phyloP scores from a whole-genome alignment of 1,139 yeast genomes.

The Kodamaea anthophila region DNA sequence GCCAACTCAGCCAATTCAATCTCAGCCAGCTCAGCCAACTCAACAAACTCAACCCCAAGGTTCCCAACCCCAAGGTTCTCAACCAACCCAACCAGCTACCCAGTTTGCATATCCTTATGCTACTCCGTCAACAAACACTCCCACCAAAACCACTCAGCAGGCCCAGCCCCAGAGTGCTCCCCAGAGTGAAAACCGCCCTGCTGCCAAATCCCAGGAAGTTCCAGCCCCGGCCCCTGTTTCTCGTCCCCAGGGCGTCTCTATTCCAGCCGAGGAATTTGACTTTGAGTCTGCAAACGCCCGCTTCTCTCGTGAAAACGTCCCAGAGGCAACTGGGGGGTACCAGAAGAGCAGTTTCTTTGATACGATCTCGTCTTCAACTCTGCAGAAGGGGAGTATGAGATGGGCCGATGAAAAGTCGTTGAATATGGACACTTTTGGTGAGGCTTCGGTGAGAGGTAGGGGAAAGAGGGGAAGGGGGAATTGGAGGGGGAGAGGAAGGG shows the following conservation, averaged over 20 bases:
- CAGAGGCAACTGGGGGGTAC: constrained; percentile 16
- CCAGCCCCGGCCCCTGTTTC: constrained; percentile 15
- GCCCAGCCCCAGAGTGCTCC: constrained; percentile 13
- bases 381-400: constrained; percentile 37
- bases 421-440: constrained; percentile 24
- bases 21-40: neutral
- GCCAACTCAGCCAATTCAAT: no score
- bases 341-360: constrained; percentile 20
- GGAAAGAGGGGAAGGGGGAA: constrained; percentile 28
- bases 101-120: no score
- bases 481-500: constrained; percentile 16
- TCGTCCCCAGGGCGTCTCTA: constrained; percentile 6
- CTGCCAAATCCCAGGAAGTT: constrained; percentile 9
- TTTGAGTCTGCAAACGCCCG: constrained; percentile 46
- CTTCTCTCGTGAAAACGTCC: constrained; percentile 35
- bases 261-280: constrained; percentile 37
- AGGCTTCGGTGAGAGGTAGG: constrained; percentile 22
- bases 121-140: constrained; percentile 7
- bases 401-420: constrained; percentile 56
- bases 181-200: no score
- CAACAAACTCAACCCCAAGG: constrained; percentile 1
- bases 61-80: constrained; percentile 3
- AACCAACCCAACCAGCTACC: constrained; percentile 11
- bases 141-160: constrained; percentile 14
- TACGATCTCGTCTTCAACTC: constrained; percentile 36